Evolutionary conservation across 2,329 filamentous ascomycete species (phyloP).

Genomic region (Neurospora sp.): DNA sequence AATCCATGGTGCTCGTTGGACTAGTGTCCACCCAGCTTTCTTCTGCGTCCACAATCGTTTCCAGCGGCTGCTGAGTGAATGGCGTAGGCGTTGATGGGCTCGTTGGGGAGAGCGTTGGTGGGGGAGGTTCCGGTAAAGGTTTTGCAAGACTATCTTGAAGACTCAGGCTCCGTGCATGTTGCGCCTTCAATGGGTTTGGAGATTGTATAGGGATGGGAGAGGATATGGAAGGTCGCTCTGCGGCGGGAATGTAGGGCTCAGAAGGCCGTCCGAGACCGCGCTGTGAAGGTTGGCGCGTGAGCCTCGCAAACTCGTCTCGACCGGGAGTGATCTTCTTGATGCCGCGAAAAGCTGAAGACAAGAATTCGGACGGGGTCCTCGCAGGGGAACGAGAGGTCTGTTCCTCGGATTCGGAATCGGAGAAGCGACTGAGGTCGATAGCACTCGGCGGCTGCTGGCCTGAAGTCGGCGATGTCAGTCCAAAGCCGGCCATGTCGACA

Average conservation of each 20-base stretch:
- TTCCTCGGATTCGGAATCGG: slow-evolving; percentile 36
- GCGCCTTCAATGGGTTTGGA: slow-evolving; percentile 16
- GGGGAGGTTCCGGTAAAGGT: slow-evolving; percentile 44
- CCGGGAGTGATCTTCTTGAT: slow-evolving; percentile 37
- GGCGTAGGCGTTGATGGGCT: slow-evolving; percentile 27
- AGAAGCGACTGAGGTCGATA: slow-evolving; percentile 29
- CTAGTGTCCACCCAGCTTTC: slow-evolving; percentile 26
- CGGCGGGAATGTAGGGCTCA: slow-evolving; percentile 20
- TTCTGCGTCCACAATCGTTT: slow-evolving; percentile 26
- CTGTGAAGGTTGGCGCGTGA: slow-evolving; percentile 35
- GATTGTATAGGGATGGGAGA: slow-evolving; percentile 17
- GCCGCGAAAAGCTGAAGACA: slow-evolving; percentile 43
- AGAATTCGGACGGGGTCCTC: slow-evolving; percentile 36
- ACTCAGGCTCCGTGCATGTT: slow-evolving; percentile 46
- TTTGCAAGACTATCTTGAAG: slow-evolving; percentile 49
- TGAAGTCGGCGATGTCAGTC: slow-evolving; percentile 26
- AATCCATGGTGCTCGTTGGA: slow-evolving; percentile 41
- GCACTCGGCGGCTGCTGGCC: slow-evolving; percentile 20
- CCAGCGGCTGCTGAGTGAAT: slow-evolving; percentile 19
- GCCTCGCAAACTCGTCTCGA: slow-evolving; percentile 33
- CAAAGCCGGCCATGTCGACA: slow-evolving; percentile 17
- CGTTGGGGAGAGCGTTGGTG: slow-evolving; percentile 24
- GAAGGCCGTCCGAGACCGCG: slow-evolving; percentile 24
- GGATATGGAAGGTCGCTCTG: slow-evolving; percentile 19
- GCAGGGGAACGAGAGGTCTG: slow-evolving; percentile 24